These are phyloP conservation scores for Neofusicoccum umdonicola DNA, from an alignment of 2,329 filamentous ascomycete genomes.

Conservation along the genomic window DNA sequence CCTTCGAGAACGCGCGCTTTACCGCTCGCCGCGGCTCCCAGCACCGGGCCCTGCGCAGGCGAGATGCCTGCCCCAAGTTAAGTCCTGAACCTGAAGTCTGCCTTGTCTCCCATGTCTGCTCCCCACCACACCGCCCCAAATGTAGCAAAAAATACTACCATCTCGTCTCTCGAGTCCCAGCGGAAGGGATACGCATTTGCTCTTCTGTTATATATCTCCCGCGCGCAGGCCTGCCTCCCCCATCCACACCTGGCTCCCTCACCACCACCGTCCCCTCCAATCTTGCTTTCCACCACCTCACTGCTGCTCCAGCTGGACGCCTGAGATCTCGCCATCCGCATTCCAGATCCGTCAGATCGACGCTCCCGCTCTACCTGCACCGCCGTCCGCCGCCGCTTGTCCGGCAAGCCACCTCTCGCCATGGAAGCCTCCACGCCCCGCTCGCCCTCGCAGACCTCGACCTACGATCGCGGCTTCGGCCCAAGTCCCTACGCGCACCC, in stretches of 20 bases:
- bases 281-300: not conserved
- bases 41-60: constrained; percentile 13
- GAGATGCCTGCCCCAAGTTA: constrained; percentile 12
- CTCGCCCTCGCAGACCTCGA: not conserved
- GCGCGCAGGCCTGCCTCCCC: constrained; percentile 25
- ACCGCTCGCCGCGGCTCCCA: constrained; percentile 33
- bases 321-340: constrained; percentile 1
- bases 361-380: not conserved
- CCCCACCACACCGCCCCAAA: constrained; percentile 34
- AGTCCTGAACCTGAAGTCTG: constrained; percentile 21
- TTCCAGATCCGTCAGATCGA: not conserved
- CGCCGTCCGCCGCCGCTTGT: not conserved
- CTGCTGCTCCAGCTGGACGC: not conserved
- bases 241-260: not conserved
- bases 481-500: constrained; percentile 24
- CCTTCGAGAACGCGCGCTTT: constrained; percentile 27
- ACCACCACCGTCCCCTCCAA: not conserved
- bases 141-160: constrained; percentile 25
- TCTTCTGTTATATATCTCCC: constrained; percentile 18
- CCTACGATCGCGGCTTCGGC: not conserved
- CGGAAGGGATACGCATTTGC: constrained; percentile 5
- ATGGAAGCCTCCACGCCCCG: constrained; percentile 13
- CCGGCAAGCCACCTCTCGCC: not conserved
- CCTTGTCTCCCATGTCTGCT: constrained; percentile 22
- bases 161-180: constrained; percentile 11